Evolutionary conservation across 768 basidiomycete species (phyloP).

Genomic region (Dacryopinax primogenitus): DNA sequence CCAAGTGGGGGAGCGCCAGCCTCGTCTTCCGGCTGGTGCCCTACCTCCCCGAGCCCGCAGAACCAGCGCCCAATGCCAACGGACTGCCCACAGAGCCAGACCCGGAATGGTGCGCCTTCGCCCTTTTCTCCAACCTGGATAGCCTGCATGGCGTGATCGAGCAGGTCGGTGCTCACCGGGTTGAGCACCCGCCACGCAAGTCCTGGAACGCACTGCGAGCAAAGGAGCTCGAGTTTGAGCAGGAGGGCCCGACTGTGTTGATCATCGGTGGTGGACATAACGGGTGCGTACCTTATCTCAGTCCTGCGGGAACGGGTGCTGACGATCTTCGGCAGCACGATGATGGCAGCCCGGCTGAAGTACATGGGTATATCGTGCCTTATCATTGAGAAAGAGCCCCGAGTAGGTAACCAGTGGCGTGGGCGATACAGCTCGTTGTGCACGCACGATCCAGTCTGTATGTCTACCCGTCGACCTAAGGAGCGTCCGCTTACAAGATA

Average conservation of each 20-base stretch:
- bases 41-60: not conserved
- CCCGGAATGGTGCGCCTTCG: slow-evolving; percentile 46
- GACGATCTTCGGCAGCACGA: slow-evolving; percentile 23
- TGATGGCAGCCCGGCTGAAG: slow-evolving; percentile 52
- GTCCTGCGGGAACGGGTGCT: not conserved
- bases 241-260: slow-evolving; percentile 42
- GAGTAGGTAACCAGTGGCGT: slow-evolving; percentile 55
- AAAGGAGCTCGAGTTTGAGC: slow-evolving; percentile 30
- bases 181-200: slow-evolving; percentile 36
- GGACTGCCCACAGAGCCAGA: too few species aligned
- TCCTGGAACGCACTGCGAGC: slow-evolving; percentile 33
- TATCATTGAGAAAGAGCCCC: slow-evolving; percentile 48
- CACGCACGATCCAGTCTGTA: slow-evolving; percentile 57
- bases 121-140: slow-evolving; percentile 46
- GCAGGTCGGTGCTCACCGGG: slow-evolving; percentile 36
- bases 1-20: not conserved
- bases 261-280: slow-evolving; percentile 57
- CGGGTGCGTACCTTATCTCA: slow-evolving; percentile 27
- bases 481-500: slow-evolving; percentile 9
- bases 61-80: too few species aligned
- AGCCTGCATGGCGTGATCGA: slow-evolving; percentile 43
- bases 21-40: slow-evolving; percentile 43
- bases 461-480: slow-evolving; percentile 24
- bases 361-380: slow-evolving; percentile 43
- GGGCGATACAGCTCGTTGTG: slow-evolving; percentile 53